phyloP scores from a whole-genome alignment of 2,329 filamentous ascomycete species.

The Cryphonectria japonica region DNA sequence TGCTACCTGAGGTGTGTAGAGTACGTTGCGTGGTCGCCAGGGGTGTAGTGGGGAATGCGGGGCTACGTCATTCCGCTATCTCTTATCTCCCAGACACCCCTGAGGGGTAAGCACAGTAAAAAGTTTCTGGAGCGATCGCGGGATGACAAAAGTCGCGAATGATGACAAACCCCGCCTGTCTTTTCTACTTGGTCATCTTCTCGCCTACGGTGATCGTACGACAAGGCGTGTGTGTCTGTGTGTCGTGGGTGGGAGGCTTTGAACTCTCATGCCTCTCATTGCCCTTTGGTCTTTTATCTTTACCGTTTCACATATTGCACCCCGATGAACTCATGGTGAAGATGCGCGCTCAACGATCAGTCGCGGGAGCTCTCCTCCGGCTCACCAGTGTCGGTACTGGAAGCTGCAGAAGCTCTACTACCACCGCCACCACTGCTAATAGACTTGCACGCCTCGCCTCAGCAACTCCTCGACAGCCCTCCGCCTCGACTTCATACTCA shows the following conservation, averaged over 20 bases:
- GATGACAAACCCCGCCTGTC: not conserved
- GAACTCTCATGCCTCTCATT: not conserved
- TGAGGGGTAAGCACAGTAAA: not conserved
- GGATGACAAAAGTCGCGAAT: constrained; percentile 3
- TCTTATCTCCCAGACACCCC: constrained; percentile 10
- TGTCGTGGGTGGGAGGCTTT: not conserved
- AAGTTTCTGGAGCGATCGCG: not conserved
- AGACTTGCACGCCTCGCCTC: constrained; percentile 8
- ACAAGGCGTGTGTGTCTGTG: not conserved
- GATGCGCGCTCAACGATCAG: constrained; percentile 25
- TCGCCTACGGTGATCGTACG: not conserved
- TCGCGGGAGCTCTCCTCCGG: constrained; percentile 31
- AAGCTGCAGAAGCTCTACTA: not conserved
- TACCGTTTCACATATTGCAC: too few relatives aligned
- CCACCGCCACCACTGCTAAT: not conserved
- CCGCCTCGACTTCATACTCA: not conserved
- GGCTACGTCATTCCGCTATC: constrained; percentile 17
- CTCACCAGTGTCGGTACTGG: constrained; percentile 2
- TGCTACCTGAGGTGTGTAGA: not conserved
- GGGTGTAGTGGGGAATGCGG: not conserved
- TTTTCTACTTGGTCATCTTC: not conserved
- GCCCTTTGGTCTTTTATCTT: not conserved
- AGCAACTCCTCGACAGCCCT: not conserved
- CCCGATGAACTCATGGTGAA: not conserved
- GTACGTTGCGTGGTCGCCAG: not conserved